Percentiles rank a stretch among this genome's conserved stretches.
Conservation (phyloP, 2,329 filamentous ascomycete genomes). For the Trichoderma sp. region DNA sequence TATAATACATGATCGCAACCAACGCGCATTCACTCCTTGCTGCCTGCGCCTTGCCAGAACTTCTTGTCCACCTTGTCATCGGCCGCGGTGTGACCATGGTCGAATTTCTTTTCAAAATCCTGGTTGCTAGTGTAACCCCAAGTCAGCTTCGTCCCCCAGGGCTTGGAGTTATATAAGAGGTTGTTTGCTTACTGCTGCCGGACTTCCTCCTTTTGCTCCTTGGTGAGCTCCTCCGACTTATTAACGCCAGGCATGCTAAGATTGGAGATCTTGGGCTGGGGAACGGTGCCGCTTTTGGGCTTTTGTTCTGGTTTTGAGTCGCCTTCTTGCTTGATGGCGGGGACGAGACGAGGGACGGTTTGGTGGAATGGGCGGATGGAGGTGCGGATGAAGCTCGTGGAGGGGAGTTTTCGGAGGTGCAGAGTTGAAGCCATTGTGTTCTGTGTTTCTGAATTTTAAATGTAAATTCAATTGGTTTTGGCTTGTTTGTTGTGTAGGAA, state of each 20-base stretch:
- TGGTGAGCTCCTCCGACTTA: constrained; percentile 39
- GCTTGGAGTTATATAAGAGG: no score
- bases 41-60: constrained; percentile 46
- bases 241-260: constrained; percentile 43
- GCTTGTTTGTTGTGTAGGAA: neutral
- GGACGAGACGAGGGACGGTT: neutral
- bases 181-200: constrained; percentile 45
- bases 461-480: neutral
- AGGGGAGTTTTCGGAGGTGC: neutral
- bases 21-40: neutral
- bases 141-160: neutral
- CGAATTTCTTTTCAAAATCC: constrained; percentile 59
- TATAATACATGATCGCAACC: neutral
- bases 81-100: constrained; percentile 42
- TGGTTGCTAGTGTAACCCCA: constrained; percentile 40
- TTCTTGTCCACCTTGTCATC: constrained; percentile 56
- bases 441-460: neutral
- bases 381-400: neutral
- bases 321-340: neutral
- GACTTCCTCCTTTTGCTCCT: constrained; percentile 58
- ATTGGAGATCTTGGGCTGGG: constrained; percentile 55
- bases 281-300: constrained; percentile 33
- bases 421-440: constrained; percentile 2
- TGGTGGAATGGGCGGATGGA: constrained; percentile 6
- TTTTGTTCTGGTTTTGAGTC: neutral